Evolutionary conservation across 1,284 basidiomycete genomes (phyloP).

Genomic region (Malassezia yamatoensis): DNA sequence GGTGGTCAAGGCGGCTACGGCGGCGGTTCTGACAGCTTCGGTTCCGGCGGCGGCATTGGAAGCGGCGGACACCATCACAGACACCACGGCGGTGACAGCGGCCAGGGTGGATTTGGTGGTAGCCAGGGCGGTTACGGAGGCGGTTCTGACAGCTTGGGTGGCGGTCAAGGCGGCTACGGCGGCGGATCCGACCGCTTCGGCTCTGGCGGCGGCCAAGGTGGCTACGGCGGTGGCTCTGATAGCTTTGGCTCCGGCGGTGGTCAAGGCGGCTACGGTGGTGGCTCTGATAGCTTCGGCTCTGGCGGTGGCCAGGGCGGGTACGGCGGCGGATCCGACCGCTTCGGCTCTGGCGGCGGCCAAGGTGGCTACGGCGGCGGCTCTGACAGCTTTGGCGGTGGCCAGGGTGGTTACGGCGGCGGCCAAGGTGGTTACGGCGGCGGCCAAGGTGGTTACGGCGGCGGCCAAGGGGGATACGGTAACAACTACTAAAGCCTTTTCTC

Average conservation of each 20-base stretch:
- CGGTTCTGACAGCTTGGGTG: neutral
- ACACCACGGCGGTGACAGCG: neutral
- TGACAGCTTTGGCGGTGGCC: neutral
- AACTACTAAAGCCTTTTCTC: conserved; percentile 2
- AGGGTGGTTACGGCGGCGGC: conserved; percentile 1
- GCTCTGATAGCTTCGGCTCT: neutral
- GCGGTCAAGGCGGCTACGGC: neutral
- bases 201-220: neutral
- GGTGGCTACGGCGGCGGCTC: neutral
- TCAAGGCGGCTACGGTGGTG: conserved; percentile 12
- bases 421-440: neutral
- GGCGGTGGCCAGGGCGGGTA: neutral
- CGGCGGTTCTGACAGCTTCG: neutral
- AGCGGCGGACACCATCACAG: no score
- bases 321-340: neutral
- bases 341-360: neutral
- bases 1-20: conserved; percentile 1
- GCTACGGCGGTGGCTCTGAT: conserved; percentile 4
- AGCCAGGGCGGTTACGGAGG: conserved; percentile 3
- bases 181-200: neutral
- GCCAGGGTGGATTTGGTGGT: conserved; percentile 1
- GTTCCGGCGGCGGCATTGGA: neutral
- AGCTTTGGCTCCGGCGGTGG: conserved; percentile 16
- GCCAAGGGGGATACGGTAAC: conserved; percentile 10
- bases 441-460: neutral